Base-by-base conservation (phyloP, 148 eudicot genomes). In the Rhododendron molle region DNA sequence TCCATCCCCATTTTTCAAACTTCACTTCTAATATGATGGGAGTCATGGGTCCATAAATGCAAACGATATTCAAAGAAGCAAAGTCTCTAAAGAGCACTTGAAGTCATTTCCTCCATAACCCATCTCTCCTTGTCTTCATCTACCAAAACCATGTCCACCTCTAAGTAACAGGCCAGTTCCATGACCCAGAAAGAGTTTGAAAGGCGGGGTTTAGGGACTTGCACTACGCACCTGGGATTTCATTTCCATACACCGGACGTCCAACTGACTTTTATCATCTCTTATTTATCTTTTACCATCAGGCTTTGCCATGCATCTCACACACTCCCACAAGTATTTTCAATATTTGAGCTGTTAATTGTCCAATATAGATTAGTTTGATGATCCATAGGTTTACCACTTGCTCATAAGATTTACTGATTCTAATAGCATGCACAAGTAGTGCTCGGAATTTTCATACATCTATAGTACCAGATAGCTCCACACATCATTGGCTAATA, bases 11-110 rank as follows among this genome's bases (percentile, higher is more conserved):
- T 0, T 60, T 54, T 47, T 60, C 84, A 81, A 34, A 81, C 40
- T 54, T 62, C 5, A 40, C 21, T 62, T 82, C 44, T 38, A 23
- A 7, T 32, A 46, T 12, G 73, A 46, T 5, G 49, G 72, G 4
- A 81, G 9, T 32, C 40, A 21, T 15, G n/a, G 23, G 62, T 16
- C 5, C 62, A 56, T 56, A 56, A 56, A 56, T 56, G 62, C 62
- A 56, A 81, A 60, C 5, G 11, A 20, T 60, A 36, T 38, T 26
- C 74, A 23, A 82, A 82, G 74, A 82, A 58, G 47, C 43, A 44
- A 81, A 18, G 36, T 81, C 40, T 81, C 83, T 81, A 18, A 77
- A 20, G 30, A 20, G 80, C 80, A 43, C 80, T 77, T 43, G 15
- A 74, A 74, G 43, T 74, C 78, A 32, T 73, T 16, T 36, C 21